Evolutionary conservation across 768 basidiomycete species (phyloP), one percentile per base, ranked within the genome.

Genomic region (Paxillus ammoniavirescens): DNA sequence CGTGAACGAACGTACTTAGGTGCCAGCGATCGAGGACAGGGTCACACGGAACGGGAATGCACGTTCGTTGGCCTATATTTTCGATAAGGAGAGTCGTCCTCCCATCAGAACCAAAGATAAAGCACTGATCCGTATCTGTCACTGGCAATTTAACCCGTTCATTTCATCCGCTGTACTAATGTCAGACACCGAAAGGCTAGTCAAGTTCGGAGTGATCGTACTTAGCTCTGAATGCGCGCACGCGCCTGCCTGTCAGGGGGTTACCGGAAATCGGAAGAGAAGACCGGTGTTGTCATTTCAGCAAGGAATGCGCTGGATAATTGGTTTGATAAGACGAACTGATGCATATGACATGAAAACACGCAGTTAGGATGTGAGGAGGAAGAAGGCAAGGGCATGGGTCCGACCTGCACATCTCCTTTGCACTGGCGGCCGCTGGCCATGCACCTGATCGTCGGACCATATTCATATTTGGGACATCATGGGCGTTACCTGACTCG

Each of bases 201-300:
- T 65, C 60, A 62, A n/a, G 62, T 55, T 67, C 57, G 47, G 52
- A 55, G 47, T 36, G 53, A 40, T 51, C 46, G 12, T 8, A 26
- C 44, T 52, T 45, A 18, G 21, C 51, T 47, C 36, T 13, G 51
- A 21, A 21, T 21, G 55, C 51, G 21, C 17, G 30, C 13, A 9
- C 46, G 51, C 37, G 58, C 54, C 52, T 54, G 55, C 38, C 53
- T 49, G 50, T 8, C 10, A 17, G 18, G 28, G 41, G 42, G 52
- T 45, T 31, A 49, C 49, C 52, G 50, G 23, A 23, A 46, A 43
- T 26, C 49, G 45, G 26, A 42, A 37, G 17, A 49, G 47, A 50
- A 49, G 38, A 45, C 43, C 17, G 37, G 35, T 17, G 42, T 23
- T 23, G 40, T 43, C 42, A 51, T 44, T 49, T 50, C 33, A 44